Percentiles rank a stretch among this genome's conserved stretches.
Conservation (phyloP, 2,329 filamentous ascomycete species). For the Biscogniauxia marginata region DNA sequence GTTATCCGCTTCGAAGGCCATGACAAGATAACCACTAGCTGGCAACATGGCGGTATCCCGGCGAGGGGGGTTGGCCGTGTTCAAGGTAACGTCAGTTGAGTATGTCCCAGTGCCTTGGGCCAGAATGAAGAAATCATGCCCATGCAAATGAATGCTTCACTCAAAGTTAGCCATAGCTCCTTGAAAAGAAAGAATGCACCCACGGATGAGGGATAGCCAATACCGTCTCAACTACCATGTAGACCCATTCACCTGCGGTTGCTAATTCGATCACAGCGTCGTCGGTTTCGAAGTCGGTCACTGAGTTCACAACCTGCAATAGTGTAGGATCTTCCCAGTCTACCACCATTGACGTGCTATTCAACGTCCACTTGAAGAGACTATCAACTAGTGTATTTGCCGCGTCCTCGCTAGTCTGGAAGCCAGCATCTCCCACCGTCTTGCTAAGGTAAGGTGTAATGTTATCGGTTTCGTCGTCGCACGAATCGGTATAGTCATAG, state of each 20-base stretch:
- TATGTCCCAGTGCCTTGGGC: slow-evolving; percentile 32
- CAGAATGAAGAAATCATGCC: slow-evolving; percentile 42
- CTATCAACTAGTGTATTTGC: slow-evolving; percentile 26
- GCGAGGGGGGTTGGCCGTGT: slow-evolving; percentile 44
- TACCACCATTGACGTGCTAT: slow-evolving; percentile 44
- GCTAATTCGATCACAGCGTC: slow-evolving; percentile 32
- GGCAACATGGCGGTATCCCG: slow-evolving; percentile 49
- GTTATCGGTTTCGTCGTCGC: slow-evolving; percentile 34
- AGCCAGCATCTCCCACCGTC: slow-evolving; percentile 30
- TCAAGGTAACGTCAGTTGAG: slow-evolving; percentile 29
- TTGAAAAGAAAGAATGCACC: slow-evolving; percentile 1
- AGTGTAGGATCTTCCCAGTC: slow-evolving; percentile 48
- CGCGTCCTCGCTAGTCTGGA: slow-evolving; percentile 26
- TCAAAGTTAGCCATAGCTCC: slow-evolving; percentile 1
- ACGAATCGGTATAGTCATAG: slow-evolving; percentile 25
- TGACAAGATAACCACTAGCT: slow-evolving; percentile 43
- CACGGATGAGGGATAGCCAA: slow-evolving; percentile 26
- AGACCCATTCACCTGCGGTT: slow-evolving; percentile 32
- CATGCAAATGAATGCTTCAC: slow-evolving; percentile 44
- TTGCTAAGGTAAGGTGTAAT: slow-evolving; percentile 36
- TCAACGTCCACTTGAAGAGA: slow-evolving; percentile 49
- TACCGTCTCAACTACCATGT: slow-evolving; percentile 32
- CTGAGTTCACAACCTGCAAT: slow-evolving; percentile 26
- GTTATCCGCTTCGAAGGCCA: slow-evolving; percentile 52
- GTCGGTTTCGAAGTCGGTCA: slow-evolving; percentile 24